Evolutionary conservation across 768 basidiomycete genomes (phyloP).

Genomic region (Boletus eberwhitei): DNA sequence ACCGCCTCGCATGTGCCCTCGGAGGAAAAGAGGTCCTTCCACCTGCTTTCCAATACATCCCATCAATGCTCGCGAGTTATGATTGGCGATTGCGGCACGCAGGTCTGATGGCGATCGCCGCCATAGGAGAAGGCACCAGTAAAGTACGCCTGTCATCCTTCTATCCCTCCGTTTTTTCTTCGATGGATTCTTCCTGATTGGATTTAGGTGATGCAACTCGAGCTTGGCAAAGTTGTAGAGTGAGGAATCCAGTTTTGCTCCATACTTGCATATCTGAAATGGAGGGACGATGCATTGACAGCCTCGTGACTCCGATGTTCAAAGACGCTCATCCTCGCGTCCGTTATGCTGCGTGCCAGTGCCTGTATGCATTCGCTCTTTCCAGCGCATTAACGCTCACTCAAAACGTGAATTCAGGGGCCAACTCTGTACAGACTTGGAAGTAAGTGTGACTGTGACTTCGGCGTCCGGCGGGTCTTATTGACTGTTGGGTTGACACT

Average conservation of each 20-base stretch:
- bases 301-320: constrained; percentile 76
- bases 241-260: constrained; percentile 34
- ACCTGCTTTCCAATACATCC: constrained; percentile 78
- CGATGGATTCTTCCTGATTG: neutral
- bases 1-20: constrained; percentile 76
- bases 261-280: neutral
- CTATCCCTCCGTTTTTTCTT: neutral
- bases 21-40: constrained; percentile 76
- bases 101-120: constrained; percentile 82
- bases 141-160: constrained; percentile 40
- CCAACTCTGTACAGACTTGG: constrained; percentile 85
- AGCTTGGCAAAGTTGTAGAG: constrained; percentile 80
- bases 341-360: constrained; percentile 79
- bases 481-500: neutral
- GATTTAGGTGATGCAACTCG: constrained; percentile 69
- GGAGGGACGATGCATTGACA: constrained; percentile 21
- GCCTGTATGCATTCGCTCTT: constrained; percentile 51
- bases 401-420: constrained; percentile 45
- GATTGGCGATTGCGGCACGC: constrained; percentile 88
- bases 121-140: constrained; percentile 80
- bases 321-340: constrained; percentile 74
- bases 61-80: constrained; percentile 74
- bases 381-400: neutral
- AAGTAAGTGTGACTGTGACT: constrained; percentile 43
- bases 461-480: neutral